Base-by-base conservation (phyloP, 345 rosid species). In the Melaleuca alternifolia region DNA sequence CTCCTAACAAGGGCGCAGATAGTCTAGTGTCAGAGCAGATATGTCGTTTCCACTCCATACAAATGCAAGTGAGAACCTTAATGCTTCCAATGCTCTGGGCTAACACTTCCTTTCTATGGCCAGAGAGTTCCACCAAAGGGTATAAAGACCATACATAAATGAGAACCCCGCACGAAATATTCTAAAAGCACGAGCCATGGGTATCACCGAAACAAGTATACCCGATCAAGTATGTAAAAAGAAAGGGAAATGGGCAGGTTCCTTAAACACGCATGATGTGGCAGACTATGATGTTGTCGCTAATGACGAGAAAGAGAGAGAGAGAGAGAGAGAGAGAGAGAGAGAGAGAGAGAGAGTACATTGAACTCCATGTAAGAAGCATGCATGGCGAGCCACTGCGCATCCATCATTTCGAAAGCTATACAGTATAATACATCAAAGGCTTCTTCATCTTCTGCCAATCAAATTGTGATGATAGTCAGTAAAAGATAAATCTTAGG, bases 351-450 rank as follows among this genome's bases (percentile, higher is more conserved):
- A 82, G 87, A 54, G 41, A 26, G 71, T 96, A 97, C 99, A 85
- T 96, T 97, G 89, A 96, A 96, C 89, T 96, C 98, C 99, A 97
- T 97, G 88, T 97, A 97, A 83, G 99, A 97, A 88, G 99, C 99
- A 54, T 89, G 97, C 98, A 96, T 96, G 1, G 99, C 99, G 52
- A 97, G 98, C 99, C 99, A 97, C 89, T 97, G 99, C 20, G 99
- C 99, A 85, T 97, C 99, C 98, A 97, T 96, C 94, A 97, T 85
- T n/a, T 95, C 98, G 37, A 97, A 97, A 85, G 99, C 97, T 91
- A 93, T 91, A 90, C 99, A 95, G 90, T 93, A 97, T 85, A 97
- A 90, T 83, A 96, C 93, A 87, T 97, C 99, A n/a, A 97, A 97
- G 85, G 99, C 99, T 54, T 90, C 85, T 87, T 95, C 99, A 89